Percentiles rank a stretch among this genome's conserved stretches.
Conservation (phyloP, 2,329 filamentous ascomycete species). For the Elsinoe perseae region DNA sequence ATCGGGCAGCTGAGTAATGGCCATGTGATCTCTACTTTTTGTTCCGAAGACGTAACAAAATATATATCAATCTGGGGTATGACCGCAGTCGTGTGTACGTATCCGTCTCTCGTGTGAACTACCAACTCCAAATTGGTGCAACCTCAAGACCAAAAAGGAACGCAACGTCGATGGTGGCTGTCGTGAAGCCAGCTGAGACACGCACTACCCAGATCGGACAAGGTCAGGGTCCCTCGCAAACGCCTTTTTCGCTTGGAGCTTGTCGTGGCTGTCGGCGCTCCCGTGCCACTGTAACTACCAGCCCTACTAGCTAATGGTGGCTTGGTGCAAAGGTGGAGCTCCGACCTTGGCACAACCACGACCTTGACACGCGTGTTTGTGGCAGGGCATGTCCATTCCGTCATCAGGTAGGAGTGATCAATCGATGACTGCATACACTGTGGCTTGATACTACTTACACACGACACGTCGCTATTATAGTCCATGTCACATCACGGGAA, state of each 20-base stretch:
- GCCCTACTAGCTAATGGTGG: background rate
- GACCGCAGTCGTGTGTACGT: background rate
- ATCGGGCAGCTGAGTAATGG: conserved; percentile 13
- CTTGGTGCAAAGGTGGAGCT: background rate
- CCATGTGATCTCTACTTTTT: background rate
- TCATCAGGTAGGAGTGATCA: background rate
- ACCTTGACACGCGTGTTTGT: background rate
- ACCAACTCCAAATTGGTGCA: background rate
- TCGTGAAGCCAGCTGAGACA: conserved; percentile 13
- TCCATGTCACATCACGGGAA: conserved; percentile 9
- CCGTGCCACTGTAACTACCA: background rate
- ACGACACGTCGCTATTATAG: background rate
- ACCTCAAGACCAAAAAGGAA: background rate
- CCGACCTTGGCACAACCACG: conserved; percentile 8
- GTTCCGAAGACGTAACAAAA: background rate
- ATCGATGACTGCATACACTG: background rate
- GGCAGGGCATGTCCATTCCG: background rate
- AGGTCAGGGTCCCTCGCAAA: background rate
- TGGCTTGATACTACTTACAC: background rate
- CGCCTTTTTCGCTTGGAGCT: conserved; percentile 6
- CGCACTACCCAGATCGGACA: background rate
- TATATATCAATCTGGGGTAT: conserved; percentile 3
- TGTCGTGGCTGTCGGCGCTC: background rate
- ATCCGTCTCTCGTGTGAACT: background rate
- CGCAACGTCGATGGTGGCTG: conserved; percentile 3